Base-by-base conservation (phyloP, 2,329 filamentous ascomycete genomes). In the Sporothrix pseudoabietina region DNA sequence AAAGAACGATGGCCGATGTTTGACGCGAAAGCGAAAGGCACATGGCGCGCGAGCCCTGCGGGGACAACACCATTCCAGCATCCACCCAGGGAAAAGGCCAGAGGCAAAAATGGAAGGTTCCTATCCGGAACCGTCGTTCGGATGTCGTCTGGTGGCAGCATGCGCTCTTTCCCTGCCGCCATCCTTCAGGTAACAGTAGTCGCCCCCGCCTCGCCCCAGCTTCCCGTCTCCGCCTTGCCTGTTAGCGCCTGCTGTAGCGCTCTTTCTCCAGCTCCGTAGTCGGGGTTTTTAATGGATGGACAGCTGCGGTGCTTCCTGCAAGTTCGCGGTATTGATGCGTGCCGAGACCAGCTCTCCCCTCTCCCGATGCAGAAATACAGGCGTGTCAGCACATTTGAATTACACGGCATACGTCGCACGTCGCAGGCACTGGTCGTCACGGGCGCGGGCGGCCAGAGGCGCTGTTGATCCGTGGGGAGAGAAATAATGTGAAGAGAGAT, bases 311-410 rank as follows among this genome's bases (percentile, higher is more conserved):
- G 61, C 39, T 30, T 47, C 39, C 61, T 66, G 61, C 39, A 47
- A 30, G 22, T 66, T 47, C 22, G 61, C 39, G 61, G 39, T 30
- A 30, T 66, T 66, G 61, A 39, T 47, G 39, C 39, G 61, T 66
- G 61, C 61, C 61, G 39, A 66, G 61, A 66, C 61, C 10, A 47
- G n/a, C 10, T 4, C 39, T 66, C 19, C 65, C 65, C 44, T 32
- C 44, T 69, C 44, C 66, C 66, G 66, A 69, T 55, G 47, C 47
- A 49, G 66, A 69, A 69, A 69, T 30, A 69, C 47, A 16, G 41
- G 66, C 49, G 8, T 41, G 32, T 69, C 66, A 69, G 66, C 66
- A 55, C 32, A 26, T 54, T 54, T 69, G 12, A 19, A 69, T 41
- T 41, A 55, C 66, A 55, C 66, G 32, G 19, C 47, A 69, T 55